Base-by-base conservation (phyloP, 139 green algal genomes). In the Cymbomonas tetramitiformis region DNA sequence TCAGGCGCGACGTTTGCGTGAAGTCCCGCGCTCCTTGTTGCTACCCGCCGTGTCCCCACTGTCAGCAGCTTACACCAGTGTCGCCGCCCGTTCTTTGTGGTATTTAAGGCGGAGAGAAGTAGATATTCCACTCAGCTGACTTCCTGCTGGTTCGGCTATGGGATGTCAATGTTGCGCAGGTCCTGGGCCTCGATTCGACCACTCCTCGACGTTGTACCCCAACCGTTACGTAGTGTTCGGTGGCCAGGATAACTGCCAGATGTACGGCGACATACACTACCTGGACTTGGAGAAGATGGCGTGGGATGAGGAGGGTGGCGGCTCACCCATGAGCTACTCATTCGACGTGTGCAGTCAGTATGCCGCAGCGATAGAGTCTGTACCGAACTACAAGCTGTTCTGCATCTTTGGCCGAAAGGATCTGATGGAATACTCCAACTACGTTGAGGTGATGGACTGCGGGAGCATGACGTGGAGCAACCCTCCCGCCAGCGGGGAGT, bases 361-460 rank as follows among this genome's bases (percentile, higher is more conserved):
- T 0, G 81, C 65, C 39, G 68, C 80, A 24, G 70, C 67, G 46
- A 76, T 93, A 25, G 81, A 90, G 73, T 82, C 68, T 33, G 84
- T 93, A 51, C 84, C 84, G 2, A 81, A 84, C 63, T 84, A 88
- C 67, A 88, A 88, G 63, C 69, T 89, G 2, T 90, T 93, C 74
- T 79, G 68, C 46, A 84, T 87, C 69, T 77, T 78, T 26, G 84
- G 84, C 39, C 86, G 85, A 69, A 80, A 72, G 28, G 78, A 75
- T 34, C 74, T 76, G 48, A 88, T 87, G 78, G 67, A 85, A 53
- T 86, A 80, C 65, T 63, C 79, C 2, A 81, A 80, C 60, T 66
- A 63, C 5, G 75, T 91, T 1, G 78, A 87, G 61, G 77, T 83
- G 31, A 83, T 91, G 72, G 80, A 91, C 58, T 82, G 71, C 54